Evolutionary conservation across 768 basidiomycete genomes (phyloP), one percentile per base, ranked within the genome.

Genomic region (Scleroderma citrinum): DNA sequence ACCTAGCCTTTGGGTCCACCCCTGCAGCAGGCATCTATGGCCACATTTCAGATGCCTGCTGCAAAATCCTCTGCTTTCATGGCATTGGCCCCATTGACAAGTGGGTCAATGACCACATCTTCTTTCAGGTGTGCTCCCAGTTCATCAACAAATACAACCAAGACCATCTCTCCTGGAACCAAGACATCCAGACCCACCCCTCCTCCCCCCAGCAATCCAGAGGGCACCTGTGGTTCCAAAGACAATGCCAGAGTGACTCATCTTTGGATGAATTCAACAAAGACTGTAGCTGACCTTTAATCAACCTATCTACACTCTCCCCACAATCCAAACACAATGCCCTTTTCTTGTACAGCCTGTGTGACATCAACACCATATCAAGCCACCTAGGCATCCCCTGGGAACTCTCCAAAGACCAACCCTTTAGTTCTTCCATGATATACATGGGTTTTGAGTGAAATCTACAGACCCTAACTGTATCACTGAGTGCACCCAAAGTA

Each of bases 331-430:
- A 19, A 0, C 41, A 60, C 14, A 67, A 71, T 49, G 17, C 21
- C 5, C 2, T 29, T 1, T 67, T 53, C 39, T 26, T 59, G 3
- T 71, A 66, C 49, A 47, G 50, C 47, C 46, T 59, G 7, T 48
- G 29, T 2, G 72, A 76, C 49, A 71, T 78, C 24, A 64, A 76
- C 36, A 7, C 6, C 0, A 20, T 73, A 0, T 71, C 71, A 0
- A 14, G 37, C 1, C 8, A 26, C 5, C 60, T 71, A 12, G 66
- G 71, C 1, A 61, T 65, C 20, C 54, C 61, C 0, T 71, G 69
- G 69, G 59, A 66, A 30, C 17, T 8, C 1, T 42, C 46, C 3
- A 73, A 73, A 54, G 59, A 62, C 24, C 44, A 54, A 14, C 57
- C 50, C 0, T 73, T 69, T 43, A 37, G n/a, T 16, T 5, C 23